Evolutionary conservation across 208 protist species (phyloP).

Genomic region (Wallacemonas sp.): DNA sequence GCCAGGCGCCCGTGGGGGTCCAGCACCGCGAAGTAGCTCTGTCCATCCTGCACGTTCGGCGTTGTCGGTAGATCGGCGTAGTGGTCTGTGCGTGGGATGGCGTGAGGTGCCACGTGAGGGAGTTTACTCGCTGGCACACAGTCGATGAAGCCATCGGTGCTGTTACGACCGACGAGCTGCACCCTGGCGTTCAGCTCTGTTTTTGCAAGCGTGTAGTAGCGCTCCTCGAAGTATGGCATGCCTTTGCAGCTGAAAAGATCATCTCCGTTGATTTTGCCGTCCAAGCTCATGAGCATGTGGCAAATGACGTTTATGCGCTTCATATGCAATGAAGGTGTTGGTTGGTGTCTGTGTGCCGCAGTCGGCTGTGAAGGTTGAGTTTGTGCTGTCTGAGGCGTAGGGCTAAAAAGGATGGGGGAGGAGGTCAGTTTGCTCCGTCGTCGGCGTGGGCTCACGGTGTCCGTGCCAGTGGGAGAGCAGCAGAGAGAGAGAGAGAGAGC

Average conservation of each 20-base stretch:
- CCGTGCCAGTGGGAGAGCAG: too few species aligned
- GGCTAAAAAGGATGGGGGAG: too few species aligned
- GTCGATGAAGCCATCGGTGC: constrained; percentile 3
- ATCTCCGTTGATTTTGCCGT: constrained; percentile 16
- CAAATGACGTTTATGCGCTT: constrained; percentile 4
- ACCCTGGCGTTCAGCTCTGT: constrained; percentile 3
- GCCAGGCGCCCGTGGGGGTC: constrained; percentile 17
- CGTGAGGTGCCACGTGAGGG: not conserved
- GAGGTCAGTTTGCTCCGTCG: too few species aligned
- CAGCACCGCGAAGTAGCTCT: constrained; percentile 14
- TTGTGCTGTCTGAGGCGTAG: too few species aligned
- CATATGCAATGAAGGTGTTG: not conserved
- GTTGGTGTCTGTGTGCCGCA: not conserved
- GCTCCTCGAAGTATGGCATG: not conserved
- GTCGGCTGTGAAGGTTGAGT: not conserved
- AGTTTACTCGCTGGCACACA: constrained; percentile 1
- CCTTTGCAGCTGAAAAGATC: not conserved
- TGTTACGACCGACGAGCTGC: constrained; percentile 12
- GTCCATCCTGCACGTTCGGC: not conserved
- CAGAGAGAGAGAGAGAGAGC: too few species aligned
- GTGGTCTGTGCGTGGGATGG: constrained; percentile 17
- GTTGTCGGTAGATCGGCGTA: constrained; percentile 12
- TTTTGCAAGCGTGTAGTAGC: constrained; percentile 15
- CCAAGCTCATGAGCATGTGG: constrained; percentile 12
- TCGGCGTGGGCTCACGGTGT: too few species aligned